Evolutionary conservation across 768 basidiomycete genomes (phyloP), one percentile per base, ranked within the genome.

Genomic region (Termitomyces sp.): DNA sequence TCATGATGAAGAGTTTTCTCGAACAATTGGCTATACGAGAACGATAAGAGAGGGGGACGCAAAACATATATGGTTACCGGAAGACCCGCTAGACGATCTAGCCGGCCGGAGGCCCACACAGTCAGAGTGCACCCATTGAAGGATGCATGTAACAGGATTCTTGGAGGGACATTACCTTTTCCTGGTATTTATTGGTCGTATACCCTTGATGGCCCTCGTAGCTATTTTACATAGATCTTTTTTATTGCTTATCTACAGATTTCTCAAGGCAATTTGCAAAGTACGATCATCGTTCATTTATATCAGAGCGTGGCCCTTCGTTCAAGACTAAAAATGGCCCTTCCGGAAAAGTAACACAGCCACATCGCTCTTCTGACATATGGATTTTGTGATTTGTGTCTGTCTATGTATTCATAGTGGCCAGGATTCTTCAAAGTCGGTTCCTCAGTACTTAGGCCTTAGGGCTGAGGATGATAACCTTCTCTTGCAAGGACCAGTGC

Each of bases 11-110:
- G 60, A 60, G 30, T 64, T 65, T 51, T 66, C 65, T 10, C 57
- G 52, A 42, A 63, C 63, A 15, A 53, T 67, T 15, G 60, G 67
- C 17, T 67, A 69, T 53, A 68, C 65, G 24, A 59, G 64, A 53
- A 68, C 66, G 41, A 64, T 67, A 49, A 58, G 66, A 49, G 67
- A 66, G 37, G 65, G 64, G n/a, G 57, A 61, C 21, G 59, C 54
- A 21, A 63, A 60, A 38, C 61, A 62, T 55, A 50, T 62, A 30
- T 59, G 57, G 57, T 45, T 59, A 34, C 47, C 50, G 22, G 61
- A 51, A 26, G 53, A 43, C 37, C 35, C 12, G 41, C 10, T 45
- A 47, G 59, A 60, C 9, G 50, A 55, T 2, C 4, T 45, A 32
- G 35, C 35, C 14, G 43, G 41, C 38, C 32, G 30, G 19, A 53